phyloP scores from a whole-genome alignment of 2,329 filamentous ascomycete species.

The Tolypocladium tropicale region DNA sequence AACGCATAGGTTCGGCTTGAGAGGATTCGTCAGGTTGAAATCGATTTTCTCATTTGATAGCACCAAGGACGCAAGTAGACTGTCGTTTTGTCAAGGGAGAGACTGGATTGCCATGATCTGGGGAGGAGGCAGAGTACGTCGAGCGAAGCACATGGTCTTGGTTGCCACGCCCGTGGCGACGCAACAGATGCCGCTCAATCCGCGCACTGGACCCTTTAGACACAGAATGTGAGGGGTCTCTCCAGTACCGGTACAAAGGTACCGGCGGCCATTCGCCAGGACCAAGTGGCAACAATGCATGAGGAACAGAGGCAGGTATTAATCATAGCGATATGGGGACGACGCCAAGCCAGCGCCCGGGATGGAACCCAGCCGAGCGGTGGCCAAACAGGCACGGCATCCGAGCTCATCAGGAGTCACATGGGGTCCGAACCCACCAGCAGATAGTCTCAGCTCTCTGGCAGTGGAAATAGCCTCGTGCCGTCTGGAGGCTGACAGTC shows the following conservation, averaged over 20 bases:
- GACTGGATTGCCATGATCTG: not conserved
- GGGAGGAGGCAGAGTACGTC: not conserved
- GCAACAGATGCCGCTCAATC: not conserved
- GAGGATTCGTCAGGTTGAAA: not conserved
- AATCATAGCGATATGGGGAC: not conserved
- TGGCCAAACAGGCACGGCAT: not conserved
- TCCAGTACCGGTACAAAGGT: not conserved
- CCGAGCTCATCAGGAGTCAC: not conserved
- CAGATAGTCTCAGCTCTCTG: not conserved
- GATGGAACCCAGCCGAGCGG: not conserved
- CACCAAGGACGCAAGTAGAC: not conserved
- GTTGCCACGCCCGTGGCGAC: not conserved
- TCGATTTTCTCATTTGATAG: not conserved
- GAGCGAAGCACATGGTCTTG: not conserved
- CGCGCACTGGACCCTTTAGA: not conserved
- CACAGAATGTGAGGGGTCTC: not conserved
- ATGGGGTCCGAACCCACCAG: not conserved
- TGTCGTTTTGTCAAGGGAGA: not conserved
- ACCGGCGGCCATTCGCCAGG: not conserved
- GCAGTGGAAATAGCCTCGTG: not conserved
- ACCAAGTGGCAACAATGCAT: not conserved
- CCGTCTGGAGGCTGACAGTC: not conserved
- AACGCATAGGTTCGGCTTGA: not conserved
- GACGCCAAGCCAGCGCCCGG: not conserved
- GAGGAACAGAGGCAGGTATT: not conserved